Percentiles rank a stretch among this genome's conserved stretches.
Conservation (phyloP, 352 stramenopile genomes). For the Phytophthora meadii region DNA sequence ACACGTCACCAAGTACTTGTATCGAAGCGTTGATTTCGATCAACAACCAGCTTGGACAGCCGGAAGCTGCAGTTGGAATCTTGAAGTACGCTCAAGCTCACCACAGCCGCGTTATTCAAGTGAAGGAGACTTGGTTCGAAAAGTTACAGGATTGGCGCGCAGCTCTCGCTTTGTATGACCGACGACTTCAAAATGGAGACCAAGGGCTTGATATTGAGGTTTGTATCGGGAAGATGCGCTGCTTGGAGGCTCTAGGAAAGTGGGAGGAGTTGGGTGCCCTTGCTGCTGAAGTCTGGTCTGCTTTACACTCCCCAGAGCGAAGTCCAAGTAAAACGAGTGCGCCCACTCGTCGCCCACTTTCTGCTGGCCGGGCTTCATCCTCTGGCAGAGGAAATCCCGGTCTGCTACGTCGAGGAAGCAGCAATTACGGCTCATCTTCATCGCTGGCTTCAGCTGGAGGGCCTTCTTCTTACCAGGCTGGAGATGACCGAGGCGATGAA, state of each 20-base stretch:
- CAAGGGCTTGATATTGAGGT: constrained; percentile 87
- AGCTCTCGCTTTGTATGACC: constrained; percentile 94
- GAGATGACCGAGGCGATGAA: constrained; percentile 50
- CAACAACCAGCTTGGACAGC: constrained; percentile 98
- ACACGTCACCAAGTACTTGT: constrained; percentile 91
- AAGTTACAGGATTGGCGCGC: constrained; percentile 98
- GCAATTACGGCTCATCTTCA: constrained; percentile 43
- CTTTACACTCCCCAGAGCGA: constrained; percentile 36
- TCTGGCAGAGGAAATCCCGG: constrained; percentile 14
- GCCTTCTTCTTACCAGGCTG: constrained; percentile 28
- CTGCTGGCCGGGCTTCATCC: constrained; percentile 19
- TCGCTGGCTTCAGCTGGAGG: constrained; percentile 24
- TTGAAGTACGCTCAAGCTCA: constrained; percentile 93
- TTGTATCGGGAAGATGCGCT: constrained; percentile 97
- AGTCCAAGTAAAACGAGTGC: constrained; percentile 13
- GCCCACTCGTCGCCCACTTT: constrained; percentile 12
- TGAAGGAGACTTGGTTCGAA: constrained; percentile 97
- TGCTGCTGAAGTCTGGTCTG: constrained; percentile 69
- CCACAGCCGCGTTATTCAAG: constrained; percentile 84
- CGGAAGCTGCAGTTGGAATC: constrained; percentile 97
- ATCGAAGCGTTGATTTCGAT: constrained; percentile 99
- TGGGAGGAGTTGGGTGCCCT: constrained; percentile 95
- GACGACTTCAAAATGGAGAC: constrained; percentile 38
- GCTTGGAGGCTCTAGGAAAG: constrained; percentile 95
- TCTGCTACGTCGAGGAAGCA: constrained; percentile 43